Evolutionary conservation across 2,329 filamentous ascomycete species (phyloP).

Genomic region (Podosphaera aphanis): DNA sequence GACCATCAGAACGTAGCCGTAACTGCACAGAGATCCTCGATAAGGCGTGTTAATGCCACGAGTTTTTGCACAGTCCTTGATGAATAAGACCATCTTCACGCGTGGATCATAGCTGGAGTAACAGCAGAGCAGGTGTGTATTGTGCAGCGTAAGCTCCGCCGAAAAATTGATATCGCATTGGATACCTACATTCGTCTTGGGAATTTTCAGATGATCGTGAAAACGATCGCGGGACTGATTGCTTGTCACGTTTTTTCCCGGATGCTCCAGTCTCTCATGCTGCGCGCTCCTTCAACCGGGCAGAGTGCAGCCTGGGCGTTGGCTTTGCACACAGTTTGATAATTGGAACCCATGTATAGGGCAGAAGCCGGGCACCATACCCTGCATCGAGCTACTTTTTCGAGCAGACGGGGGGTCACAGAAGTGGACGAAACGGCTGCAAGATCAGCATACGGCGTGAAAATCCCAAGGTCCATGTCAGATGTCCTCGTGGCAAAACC

Average conservation of each 20-base stretch:
- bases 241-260: constrained; percentile 16
- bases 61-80: constrained; percentile 77
- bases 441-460: constrained; percentile 36
- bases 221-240: constrained; percentile 29
- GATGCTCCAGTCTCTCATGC: constrained; percentile 41
- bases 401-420: constrained; percentile 48
- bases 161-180: constrained; percentile 87
- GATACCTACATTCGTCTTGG: constrained; percentile 53
- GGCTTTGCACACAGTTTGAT: constrained; percentile 66
- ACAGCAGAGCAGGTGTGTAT: constrained; percentile 59
- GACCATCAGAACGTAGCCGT: constrained; percentile 82
- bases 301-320: constrained; percentile 30
- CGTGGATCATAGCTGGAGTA: constrained; percentile 61
- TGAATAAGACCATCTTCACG: constrained; percentile 59
- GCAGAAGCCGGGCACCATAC: constrained; percentile 53
- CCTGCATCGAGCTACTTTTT: constrained; percentile 51
- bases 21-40: constrained; percentile 65
- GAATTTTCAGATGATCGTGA: constrained; percentile 47
- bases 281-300: constrained; percentile 37
- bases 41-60: constrained; percentile 74
- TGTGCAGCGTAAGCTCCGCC: constrained; percentile 60
- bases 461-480: constrained; percentile 69
- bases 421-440: constrained; percentile 31
- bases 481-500: constrained; percentile 75
- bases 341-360: constrained; percentile 62